phyloP scores from a whole-genome alignment of 495 filamentous ascomycete genomes.

The Gamarada debralockiae region DNA sequence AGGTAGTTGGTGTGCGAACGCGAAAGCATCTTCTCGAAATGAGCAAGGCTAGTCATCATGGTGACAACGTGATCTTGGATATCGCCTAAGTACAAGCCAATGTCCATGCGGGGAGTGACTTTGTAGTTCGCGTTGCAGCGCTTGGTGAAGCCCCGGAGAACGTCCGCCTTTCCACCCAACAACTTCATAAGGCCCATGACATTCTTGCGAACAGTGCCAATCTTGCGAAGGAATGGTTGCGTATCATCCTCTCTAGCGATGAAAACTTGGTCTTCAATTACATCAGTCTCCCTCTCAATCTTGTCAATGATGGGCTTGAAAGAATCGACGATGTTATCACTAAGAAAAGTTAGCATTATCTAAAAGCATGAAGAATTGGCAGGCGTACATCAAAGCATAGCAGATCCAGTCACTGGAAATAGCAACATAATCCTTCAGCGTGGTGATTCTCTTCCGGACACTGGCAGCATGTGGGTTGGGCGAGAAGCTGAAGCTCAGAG shows the following conservation, averaged over 20 bases:
- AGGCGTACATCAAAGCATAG: constrained; percentile 89
- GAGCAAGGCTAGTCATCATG: constrained; percentile 92
- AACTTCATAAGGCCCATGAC: constrained; percentile 92
- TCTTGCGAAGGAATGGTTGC: constrained; percentile 76
- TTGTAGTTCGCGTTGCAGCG: constrained; percentile 96
- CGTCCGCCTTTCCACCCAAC: constrained; percentile 93
- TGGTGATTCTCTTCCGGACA: constrained; percentile 87
- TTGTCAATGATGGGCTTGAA: constrained; percentile 86
- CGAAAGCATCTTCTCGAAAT: constrained; percentile 97
- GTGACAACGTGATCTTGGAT: constrained; percentile 99
- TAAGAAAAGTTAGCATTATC: constrained; percentile 24
- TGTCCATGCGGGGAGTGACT: constrained; percentile 90
- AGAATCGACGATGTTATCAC: constrained; percentile 94
- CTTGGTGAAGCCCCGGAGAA: constrained; percentile 95
- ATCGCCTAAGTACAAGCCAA: constrained; percentile 92
- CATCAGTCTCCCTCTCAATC: constrained; percentile 83
- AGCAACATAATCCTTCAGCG: constrained; percentile 88
- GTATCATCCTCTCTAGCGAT: constrained; percentile 86
- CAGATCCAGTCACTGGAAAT: constrained; percentile 97
- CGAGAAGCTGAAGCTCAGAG: constrained; percentile 87
- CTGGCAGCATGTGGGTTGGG: constrained; percentile 79
- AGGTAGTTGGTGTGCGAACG: constrained; percentile 95
- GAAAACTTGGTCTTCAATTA: constrained; percentile 93
- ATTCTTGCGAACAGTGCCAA: constrained; percentile 87
- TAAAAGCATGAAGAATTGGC: background rate